Percentiles rank a stretch among this genome's conserved stretches.
Evolutionary conservation across 1,284 basidiomycete genomes (phyloP).

Genomic region (Heterobasidion occidentale): DNA sequence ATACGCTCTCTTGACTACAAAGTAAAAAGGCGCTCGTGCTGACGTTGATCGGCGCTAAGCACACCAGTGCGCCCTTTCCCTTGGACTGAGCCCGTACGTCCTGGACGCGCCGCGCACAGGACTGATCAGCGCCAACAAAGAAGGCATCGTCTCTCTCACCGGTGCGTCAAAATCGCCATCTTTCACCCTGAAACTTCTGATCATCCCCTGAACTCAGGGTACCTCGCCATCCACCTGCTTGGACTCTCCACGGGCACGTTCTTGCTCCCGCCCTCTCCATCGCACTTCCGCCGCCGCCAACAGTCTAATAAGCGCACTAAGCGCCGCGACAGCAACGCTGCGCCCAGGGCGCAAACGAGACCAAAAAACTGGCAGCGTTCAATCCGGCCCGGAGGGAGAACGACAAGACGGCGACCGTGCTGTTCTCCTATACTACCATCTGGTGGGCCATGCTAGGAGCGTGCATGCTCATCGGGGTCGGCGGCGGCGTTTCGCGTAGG

Average conservation of each 20-base stretch:
- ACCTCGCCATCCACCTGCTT: constrained; percentile 84
- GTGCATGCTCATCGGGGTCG: constrained; percentile 26
- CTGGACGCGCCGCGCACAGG: constrained; percentile 54
- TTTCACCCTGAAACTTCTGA: not conserved
- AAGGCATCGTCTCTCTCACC: constrained; percentile 78
- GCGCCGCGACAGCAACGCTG: constrained; percentile 6
- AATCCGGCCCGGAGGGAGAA: constrained; percentile 35
- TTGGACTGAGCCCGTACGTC: constrained; percentile 54
- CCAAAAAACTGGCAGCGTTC: not conserved
- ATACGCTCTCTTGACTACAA: not conserved
- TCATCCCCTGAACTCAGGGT: constrained; percentile 46
- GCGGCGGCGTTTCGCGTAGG: constrained; percentile 64
- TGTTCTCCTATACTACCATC: constrained; percentile 68
- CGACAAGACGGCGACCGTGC: constrained; percentile 66
- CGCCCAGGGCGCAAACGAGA: constrained; percentile 12
- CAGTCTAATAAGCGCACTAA: constrained; percentile 8
- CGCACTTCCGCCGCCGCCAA: constrained; percentile 53
- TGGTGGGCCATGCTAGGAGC: constrained; percentile 69
- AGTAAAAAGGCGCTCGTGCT: too few relatives aligned
- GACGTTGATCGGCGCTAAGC: constrained; percentile 18
- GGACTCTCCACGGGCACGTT: constrained; percentile 81
- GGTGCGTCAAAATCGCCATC: constrained; percentile 33
- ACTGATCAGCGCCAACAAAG: constrained; percentile 82
- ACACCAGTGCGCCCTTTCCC: constrained; percentile 62
- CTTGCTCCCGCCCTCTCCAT: constrained; percentile 72